A percentile compares a stretch with the other conserved stretches of the same genome.
Conservation (phyloP, 2,329 filamentous ascomycete genomes). For the Talaromyces atroroseus region DNA sequence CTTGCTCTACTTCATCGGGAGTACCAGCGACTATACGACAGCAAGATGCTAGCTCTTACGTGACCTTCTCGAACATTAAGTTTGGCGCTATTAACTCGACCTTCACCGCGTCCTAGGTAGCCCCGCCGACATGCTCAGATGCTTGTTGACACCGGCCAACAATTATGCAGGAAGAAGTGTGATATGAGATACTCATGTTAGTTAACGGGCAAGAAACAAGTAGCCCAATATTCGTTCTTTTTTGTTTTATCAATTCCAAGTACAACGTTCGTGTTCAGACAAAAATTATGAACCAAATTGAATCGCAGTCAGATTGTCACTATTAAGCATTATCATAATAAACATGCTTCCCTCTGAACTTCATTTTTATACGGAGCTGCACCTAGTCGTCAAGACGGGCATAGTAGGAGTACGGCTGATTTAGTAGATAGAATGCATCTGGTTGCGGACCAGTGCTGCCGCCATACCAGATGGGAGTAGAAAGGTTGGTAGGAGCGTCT, state of each 20-base stretch:
- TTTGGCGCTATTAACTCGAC: slow-evolving; percentile 54
- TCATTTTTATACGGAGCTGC: background rate
- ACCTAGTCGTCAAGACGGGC: background rate
- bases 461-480: slow-evolving; percentile 32
- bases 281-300: background rate
- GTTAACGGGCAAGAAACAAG: background rate
- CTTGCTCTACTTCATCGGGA: slow-evolving; percentile 50
- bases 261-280: background rate
- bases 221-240: background rate
- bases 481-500: slow-evolving; percentile 26
- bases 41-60: slow-evolving; percentile 44
- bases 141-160: too few species aligned
- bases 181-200: background rate
- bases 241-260: background rate
- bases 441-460: slow-evolving; percentile 29
- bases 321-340: too few species aligned
- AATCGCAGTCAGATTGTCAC: background rate
- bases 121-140: background rate
- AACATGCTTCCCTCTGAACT: too few species aligned
- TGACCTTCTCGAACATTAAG: slow-evolving; percentile 57
- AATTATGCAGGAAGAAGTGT: too few species aligned
- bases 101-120: background rate
- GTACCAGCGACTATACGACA: slow-evolving; percentile 48
- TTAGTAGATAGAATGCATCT: slow-evolving; percentile 27
- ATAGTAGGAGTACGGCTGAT: slow-evolving; percentile 29